Evolutionary conservation across 192 early-diverging fungal species (phyloP), one percentile per base, ranked within the genome.

Genomic region (Entophlyctis luteolus): DNA sequence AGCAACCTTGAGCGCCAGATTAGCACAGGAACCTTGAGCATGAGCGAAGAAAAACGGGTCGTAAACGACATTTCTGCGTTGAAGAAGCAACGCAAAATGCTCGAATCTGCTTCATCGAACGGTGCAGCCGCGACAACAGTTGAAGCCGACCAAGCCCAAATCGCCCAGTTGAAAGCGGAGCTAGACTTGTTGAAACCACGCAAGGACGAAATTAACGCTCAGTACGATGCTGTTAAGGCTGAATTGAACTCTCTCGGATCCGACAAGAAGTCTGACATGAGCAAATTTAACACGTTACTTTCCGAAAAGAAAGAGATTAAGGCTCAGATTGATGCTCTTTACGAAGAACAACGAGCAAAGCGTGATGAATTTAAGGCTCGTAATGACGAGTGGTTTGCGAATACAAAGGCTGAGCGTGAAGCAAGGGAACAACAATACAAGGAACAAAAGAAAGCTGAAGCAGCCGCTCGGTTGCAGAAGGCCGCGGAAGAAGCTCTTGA

Each of bases 1-100:
- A 91, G 85, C 59, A 81, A 88, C 54, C 72, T 88, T 66, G 91
- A 96, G 73, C 81, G 77, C 63, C 82, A 90, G 73, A 84, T 94
- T 59, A 87, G 90, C 47, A 81, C 86, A 33, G 93, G 93, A 66
- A 78, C 63, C 28, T 71, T 91, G 39, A 85, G 88, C 67, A 75
- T 98, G 62, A 82, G 89, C 48, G 94, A 95, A 54, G 95, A 98
- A 79, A 93, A 92, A 75, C 85, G 85, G 20, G 84, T 90, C 39
- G 83, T 94, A n/a, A 72, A 87, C 49, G 92, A 94, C 72, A 89
- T 91, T 55, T 89, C 84, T 35, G 68, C 71, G n/a, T 76, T 93
- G 70, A 92, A 94, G 73, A 86, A 84, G 75, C 77, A 79, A 38
- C 86, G 87, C 59, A 90, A 93, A 62, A 67, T 77, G 12, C 84